Base-by-base conservation (phyloP, 257 asterid genomes). In the Solanum infundibuliforme region DNA sequence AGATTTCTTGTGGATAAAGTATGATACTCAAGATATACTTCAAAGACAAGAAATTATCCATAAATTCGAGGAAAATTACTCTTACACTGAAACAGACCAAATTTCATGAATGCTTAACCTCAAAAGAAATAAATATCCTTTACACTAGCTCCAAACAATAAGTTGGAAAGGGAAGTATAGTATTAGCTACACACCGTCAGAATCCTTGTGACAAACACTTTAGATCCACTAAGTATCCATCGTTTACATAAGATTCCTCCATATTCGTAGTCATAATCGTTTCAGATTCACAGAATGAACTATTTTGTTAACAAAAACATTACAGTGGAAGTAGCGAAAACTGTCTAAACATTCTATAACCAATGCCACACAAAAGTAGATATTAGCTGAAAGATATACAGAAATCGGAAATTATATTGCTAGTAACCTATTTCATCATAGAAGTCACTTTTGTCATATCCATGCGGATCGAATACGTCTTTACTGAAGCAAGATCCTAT, bases 391-490 rank as follows among this genome's bases (percentile, higher is more conserved):
- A 89, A 76, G 35, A n/a, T 46, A 65, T 84, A 86, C 66, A 69
- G 73, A 69, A 86, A 38, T 34, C 76, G 85, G 75, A 82, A 43
- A 86, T 39, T 87, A 43, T 83, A 65, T 27, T 68, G 55, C 36
- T 86, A 41, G 89, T 79, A 43, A 96, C 99, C 99, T 93, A 97
- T 87, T 92, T 93, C 99, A 90, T 96, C 98, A 86, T 91, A 97
- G 94, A 95, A 97, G 92, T 97, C 99, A 68, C 95, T 94, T 91
- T 90, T 91, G 89, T 94, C 98, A 66, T 96, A 97, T 93, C 99
- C 99, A 92, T 94, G 99, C 65, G 99, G 99, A 90, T 96, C 98
- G 91, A 96, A 97, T 39, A 97, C 98, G 87, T 97, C 98, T 89
- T 94, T 97, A 85, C 89, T 91, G 94, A 96, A 97, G 94, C 98